A percentile compares a stretch with the other conserved stretches of the same genome.
These are phyloP conservation scores for Tetrapisispora namnaoensis DNA, from an alignment of 805 yeast species.

Conservation along the genomic window DNA sequence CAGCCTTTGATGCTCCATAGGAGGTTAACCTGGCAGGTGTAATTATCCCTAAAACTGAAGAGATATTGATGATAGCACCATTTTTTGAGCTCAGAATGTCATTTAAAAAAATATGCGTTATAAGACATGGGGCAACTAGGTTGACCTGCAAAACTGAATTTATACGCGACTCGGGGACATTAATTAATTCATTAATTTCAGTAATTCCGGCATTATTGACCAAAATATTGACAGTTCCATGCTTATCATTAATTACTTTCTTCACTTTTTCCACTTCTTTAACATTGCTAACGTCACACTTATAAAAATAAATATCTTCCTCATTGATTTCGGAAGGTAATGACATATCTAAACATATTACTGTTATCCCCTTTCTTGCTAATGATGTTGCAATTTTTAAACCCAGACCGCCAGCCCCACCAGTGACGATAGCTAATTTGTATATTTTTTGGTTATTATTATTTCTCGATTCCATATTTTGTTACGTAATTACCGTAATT, in stretches of 20 bases:
- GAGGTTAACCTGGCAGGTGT: slow-evolving; percentile 72
- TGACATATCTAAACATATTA: slow-evolving; percentile 57
- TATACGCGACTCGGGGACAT: slow-evolving; percentile 48
- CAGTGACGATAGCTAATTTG: slow-evolving; percentile 59
- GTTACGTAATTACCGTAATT: too few relatives aligned
- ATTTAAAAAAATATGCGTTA: slow-evolving; percentile 64
- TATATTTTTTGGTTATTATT: background rate
- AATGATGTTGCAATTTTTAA: slow-evolving; percentile 45
- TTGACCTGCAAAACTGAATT: slow-evolving; percentile 58
- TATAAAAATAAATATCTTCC: slow-evolving; percentile 41
- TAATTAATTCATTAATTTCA: slow-evolving; percentile 45
- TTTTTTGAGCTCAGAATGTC: slow-evolving; percentile 50
- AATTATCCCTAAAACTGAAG: slow-evolving; percentile 77
- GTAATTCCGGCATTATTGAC: slow-evolving; percentile 83
- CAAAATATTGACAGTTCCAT: slow-evolving; percentile 55
- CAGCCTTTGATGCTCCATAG: slow-evolving; percentile 89
- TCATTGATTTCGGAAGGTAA: slow-evolving; percentile 23
- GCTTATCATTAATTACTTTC: slow-evolving; percentile 33
- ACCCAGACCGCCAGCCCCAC: slow-evolving; percentile 80
- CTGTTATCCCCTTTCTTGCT: slow-evolving; percentile 35
- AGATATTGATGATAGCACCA: slow-evolving; percentile 73
- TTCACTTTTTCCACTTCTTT: slow-evolving; percentile 36
- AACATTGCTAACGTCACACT: slow-evolving; percentile 61
- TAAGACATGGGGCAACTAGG: slow-evolving; percentile 56
- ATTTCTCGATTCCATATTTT: background rate